phyloP scores from a whole-genome alignment of 1,139 yeast species.

The Debaryomyces psychrophilus region DNA sequence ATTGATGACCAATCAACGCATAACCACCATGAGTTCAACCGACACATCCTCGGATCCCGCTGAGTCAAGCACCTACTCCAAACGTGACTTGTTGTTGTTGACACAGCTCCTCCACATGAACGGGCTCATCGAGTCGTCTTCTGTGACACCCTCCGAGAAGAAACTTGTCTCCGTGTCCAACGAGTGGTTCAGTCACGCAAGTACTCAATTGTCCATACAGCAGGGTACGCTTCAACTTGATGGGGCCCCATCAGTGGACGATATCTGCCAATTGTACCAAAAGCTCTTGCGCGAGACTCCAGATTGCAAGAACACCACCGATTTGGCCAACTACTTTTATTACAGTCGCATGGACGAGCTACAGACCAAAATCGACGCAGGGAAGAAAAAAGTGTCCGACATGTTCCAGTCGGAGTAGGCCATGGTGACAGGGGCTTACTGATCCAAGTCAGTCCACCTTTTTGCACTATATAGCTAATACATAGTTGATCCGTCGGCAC shows the following conservation, averaged over 20 bases:
- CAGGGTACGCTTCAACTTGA: slow-evolving; percentile 11
- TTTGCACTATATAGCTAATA: slow-evolving; percentile 2
- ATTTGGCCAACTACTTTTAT: slow-evolving; percentile 25
- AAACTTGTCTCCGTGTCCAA: slow-evolving; percentile 14
- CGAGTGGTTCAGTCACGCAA: slow-evolving; percentile 22
- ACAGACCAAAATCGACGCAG: slow-evolving; percentile 15
- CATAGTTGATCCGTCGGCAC: background rate
- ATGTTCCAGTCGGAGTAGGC: slow-evolving; percentile 1
- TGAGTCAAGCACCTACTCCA: slow-evolving; percentile 16
- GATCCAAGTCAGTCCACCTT: background rate
- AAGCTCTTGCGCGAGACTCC: slow-evolving; percentile 16
- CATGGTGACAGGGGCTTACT: background rate
- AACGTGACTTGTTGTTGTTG: slow-evolving; percentile 22
- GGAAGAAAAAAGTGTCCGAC: slow-evolving; percentile 16
- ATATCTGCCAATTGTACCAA: slow-evolving; percentile 20
- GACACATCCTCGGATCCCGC: slow-evolving; percentile 9
- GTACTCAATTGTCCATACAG: slow-evolving; percentile 17
- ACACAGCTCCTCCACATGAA: slow-evolving; percentile 25
- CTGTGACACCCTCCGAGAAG: slow-evolving; percentile 11
- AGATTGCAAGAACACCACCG: slow-evolving; percentile 21
- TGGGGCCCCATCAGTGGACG: slow-evolving; percentile 16
- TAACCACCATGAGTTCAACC: background rate
- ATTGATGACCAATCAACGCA: background rate
- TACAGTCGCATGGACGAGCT: slow-evolving; percentile 22
- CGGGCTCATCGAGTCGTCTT: slow-evolving; percentile 19